Evolutionary conservation across 805 yeast species (phyloP).

Genomic region (Cyberlindnera misumaiensis): DNA sequence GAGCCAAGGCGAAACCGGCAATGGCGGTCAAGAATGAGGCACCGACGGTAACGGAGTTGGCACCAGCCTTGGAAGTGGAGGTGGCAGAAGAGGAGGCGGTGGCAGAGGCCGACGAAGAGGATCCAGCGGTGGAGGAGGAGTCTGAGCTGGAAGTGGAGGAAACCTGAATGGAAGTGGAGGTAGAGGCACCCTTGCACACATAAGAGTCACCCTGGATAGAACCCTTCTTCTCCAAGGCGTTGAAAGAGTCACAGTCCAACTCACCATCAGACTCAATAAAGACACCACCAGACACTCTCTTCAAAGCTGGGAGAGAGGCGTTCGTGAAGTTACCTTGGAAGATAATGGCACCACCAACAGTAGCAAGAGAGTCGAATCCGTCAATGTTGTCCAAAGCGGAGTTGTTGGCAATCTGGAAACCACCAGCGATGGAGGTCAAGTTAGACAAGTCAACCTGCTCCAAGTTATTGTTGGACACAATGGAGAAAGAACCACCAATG

Average conservation of each 20-base stretch:
- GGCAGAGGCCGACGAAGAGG: constrained; percentile 17
- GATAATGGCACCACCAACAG: constrained; percentile 85
- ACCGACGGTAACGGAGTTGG: constrained; percentile 36
- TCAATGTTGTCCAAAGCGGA: constrained; percentile 54
- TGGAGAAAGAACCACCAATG: constrained; percentile 77
- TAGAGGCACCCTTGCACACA: constrained; percentile 60
- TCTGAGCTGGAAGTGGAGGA: constrained; percentile 26
- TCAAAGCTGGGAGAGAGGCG: constrained; percentile 68
- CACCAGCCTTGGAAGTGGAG: constrained; percentile 30
- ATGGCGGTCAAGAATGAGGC: constrained; percentile 42
- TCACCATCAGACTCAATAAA: constrained; percentile 68
- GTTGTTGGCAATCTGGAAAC: constrained; percentile 86
- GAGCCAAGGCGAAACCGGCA: constrained; percentile 33
- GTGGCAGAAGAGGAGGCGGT: constrained; percentile 14
- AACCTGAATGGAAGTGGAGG: constrained; percentile 38
- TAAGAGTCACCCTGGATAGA: constrained; percentile 87
- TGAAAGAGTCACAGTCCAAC: constrained; percentile 75
- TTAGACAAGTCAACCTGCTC: constrained; percentile 59
- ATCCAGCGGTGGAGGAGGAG: constrained; percentile 23
- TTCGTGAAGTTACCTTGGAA: constrained; percentile 74
- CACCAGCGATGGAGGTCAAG: constrained; percentile 82
- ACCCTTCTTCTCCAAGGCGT: constrained; percentile 65
- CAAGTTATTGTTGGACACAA: constrained; percentile 69
- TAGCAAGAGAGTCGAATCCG: constrained; percentile 66
- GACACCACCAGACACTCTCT: constrained; percentile 89